phyloP scores from a whole-genome alignment of 768 basidiomycete genomes.

The Psilocybe subaeruginosa region DNA sequence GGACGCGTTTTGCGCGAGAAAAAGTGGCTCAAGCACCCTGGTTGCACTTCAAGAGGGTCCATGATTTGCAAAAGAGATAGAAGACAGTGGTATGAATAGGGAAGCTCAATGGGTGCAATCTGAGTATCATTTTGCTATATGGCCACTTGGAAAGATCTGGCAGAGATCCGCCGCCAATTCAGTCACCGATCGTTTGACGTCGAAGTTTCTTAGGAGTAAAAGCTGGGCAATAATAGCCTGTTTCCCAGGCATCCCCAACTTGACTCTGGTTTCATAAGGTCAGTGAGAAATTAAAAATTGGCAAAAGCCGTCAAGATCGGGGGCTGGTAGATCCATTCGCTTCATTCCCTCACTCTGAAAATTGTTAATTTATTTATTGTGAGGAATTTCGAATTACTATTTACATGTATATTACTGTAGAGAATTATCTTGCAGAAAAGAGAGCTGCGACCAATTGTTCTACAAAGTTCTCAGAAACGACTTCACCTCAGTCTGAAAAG shows the following conservation, averaged over 20 bases:
- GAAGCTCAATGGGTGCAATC: slow-evolving; percentile 9
- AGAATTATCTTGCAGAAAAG: too few species aligned
- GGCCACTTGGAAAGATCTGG: slow-evolving; percentile 12
- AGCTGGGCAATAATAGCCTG: slow-evolving; percentile 2
- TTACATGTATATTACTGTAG: too few species aligned
- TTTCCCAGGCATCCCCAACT: slow-evolving; percentile 1
- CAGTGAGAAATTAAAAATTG: slow-evolving; percentile 1
- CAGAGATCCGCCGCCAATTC: slow-evolving; percentile 23
- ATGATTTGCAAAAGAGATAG: slow-evolving; percentile 20
- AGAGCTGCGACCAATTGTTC: too few species aligned
- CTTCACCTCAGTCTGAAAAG: background rate
- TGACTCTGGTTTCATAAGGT: slow-evolving; percentile 8
- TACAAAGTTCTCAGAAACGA: background rate
- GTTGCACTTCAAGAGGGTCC: slow-evolving; percentile 21
- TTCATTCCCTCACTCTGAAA: too few species aligned
- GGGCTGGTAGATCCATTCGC: background rate
- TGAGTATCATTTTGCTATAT: slow-evolving; percentile 14
- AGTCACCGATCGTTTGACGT: slow-evolving; percentile 23
- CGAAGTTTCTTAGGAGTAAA: slow-evolving; percentile 12
- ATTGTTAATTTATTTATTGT: too few species aligned
- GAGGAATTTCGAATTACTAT: too few species aligned
- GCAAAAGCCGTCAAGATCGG: slow-evolving; percentile 12
- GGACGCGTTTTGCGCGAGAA: slow-evolving; percentile 24
- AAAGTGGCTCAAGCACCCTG: slow-evolving; percentile 40
- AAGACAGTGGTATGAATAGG: slow-evolving; percentile 5